Evolutionary conservation across 805 yeast species (phyloP).

Genomic region (Ogataea wickerhamii): DNA sequence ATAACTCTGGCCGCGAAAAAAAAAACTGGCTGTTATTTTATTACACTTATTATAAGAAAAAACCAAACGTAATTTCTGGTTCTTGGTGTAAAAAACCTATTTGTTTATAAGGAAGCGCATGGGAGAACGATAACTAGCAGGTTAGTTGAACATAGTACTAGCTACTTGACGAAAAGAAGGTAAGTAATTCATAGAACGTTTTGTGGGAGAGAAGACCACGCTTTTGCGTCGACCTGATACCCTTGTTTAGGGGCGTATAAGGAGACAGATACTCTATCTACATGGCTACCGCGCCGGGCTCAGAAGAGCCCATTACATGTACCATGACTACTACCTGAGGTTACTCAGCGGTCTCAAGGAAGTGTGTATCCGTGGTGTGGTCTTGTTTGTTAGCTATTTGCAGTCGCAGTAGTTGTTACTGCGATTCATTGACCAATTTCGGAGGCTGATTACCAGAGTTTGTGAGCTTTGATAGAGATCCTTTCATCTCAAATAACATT

Average conservation of each 20-base stretch:
- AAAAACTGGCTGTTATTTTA: conserved; percentile 3
- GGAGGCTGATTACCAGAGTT: too few species aligned
- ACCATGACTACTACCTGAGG: too few species aligned
- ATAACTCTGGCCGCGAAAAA: background rate
- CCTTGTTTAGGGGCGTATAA: background rate
- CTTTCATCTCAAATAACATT: too few species aligned
- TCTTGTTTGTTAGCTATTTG: too few species aligned
- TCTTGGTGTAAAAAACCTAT: background rate
- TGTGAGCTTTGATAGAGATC: too few species aligned
- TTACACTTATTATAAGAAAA: conserved; percentile 1
- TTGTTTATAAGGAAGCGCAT: conserved; percentile 2
- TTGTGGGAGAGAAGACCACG: background rate
- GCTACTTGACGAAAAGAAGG: background rate
- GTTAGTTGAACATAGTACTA: background rate
- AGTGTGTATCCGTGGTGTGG: too few species aligned
- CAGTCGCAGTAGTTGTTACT: too few species aligned
- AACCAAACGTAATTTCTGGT: conserved; percentile 1
- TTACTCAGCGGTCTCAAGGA: too few species aligned
- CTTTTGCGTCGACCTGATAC: background rate
- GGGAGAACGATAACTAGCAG: conserved; percentile 1
- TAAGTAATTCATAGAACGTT: background rate
- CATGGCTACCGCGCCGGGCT: background rate
- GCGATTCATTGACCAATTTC: too few species aligned
- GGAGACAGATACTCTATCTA: background rate
- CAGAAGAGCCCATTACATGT: background rate